These are phyloP conservation scores for Eucalyptus caleyi DNA, from an alignment of 345 rosid species.

Conservation along the genomic window DNA sequence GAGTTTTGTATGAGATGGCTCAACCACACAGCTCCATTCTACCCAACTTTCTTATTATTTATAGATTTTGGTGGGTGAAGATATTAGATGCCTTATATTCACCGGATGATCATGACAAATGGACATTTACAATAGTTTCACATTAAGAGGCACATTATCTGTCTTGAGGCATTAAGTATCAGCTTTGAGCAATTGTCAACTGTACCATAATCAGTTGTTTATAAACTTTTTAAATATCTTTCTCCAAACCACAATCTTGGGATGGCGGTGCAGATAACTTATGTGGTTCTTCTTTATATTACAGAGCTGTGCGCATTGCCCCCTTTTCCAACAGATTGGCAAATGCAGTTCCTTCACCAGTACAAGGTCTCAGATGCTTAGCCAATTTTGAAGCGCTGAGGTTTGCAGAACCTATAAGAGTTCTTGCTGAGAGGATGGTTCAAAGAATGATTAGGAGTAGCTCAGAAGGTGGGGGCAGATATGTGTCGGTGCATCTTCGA, in stretches of 20 bases:
- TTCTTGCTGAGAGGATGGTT: conserved; percentile 90
- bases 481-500: conserved; percentile 96
- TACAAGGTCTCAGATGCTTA: conserved; percentile 85
- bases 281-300: neutral
- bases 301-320: conserved; percentile 95
- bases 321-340: conserved; percentile 97
- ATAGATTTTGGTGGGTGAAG: neutral
- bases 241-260: neutral
- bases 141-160: neutral
- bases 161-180: neutral
- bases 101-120: neutral
- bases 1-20: neutral
- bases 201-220: neutral
- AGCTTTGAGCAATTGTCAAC: neutral
- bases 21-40: neutral
- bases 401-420: conserved; percentile 74
- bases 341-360: conserved; percentile 60
- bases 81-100: neutral
- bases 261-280: neutral
- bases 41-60: neutral
- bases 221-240: neutral
- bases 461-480: conserved; percentile 54
- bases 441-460: conserved; percentile 69
- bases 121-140: neutral
- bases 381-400: conserved; percentile 78